A percentile compares a stretch with the other conserved stretches of the same genome.
phyloP scores from a whole-genome alignment of 139 green algal species.

The Picochlorum sp. region DNA sequence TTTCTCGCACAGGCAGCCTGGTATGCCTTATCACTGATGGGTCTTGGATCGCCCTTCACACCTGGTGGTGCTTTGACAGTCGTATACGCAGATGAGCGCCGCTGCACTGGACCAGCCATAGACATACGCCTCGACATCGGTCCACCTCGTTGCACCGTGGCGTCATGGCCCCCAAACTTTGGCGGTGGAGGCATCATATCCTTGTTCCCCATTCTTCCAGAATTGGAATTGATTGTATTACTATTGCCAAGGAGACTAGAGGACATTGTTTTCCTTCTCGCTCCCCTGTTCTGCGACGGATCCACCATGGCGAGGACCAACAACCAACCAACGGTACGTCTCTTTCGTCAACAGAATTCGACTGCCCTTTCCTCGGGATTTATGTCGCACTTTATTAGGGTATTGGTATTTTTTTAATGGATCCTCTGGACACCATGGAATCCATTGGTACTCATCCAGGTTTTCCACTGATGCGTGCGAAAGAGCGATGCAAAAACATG shows the following conservation, averaged over 20 bases:
- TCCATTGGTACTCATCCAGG: no score
- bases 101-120: conserved; percentile 29
- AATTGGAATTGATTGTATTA: background rate
- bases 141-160: conserved; percentile 13
- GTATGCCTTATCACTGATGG: conserved; percentile 67
- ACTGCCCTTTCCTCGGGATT: no score
- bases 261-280: conserved; percentile 1
- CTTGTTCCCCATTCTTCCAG: background rate
- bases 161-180: background rate
- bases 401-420: no score
- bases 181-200: background rate
- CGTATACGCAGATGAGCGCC: conserved; percentile 46
- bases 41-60: conserved; percentile 60
- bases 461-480: no score
- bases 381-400: no score
- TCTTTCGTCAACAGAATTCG: no score
- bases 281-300: no score
- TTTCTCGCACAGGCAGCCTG: conserved; percentile 53
- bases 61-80: conserved; percentile 32
- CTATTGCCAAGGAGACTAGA: background rate
- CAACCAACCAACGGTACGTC: no score
- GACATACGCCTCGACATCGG: conserved; percentile 23
- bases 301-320: no score
- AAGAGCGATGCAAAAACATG: no score
- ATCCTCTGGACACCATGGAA: no score